phyloP scores from a whole-genome alignment of 1,284 basidiomycete genomes.

The Apiotrichum montevideense region DNA sequence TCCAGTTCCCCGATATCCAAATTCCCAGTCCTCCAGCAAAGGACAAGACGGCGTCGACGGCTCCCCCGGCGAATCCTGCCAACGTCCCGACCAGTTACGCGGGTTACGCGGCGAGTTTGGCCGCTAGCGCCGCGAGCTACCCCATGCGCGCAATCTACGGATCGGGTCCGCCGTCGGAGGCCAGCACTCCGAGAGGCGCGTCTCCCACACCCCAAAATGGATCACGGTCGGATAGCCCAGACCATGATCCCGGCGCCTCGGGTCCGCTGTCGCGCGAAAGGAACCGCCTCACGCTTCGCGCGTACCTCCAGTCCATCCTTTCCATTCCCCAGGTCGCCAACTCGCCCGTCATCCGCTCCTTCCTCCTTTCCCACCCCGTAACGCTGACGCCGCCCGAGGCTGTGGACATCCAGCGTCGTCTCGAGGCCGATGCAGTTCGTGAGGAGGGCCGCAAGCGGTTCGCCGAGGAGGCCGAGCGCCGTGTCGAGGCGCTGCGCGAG shows the following conservation, averaged over 20 bases:
- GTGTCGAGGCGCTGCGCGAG: conserved; percentile 80
- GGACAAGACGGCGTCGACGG: conserved; percentile 65
- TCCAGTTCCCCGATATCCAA: conserved; percentile 69
- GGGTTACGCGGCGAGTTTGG: conserved; percentile 19
- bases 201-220: conserved; percentile 1
- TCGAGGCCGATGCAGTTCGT: conserved; percentile 82
- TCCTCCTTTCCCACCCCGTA: conserved; percentile 74
- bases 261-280: conserved; percentile 74
- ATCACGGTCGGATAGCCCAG: not conserved
- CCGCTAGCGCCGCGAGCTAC: conserved; percentile 33
- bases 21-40: conserved; percentile 78
- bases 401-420: conserved; percentile 69
- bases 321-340: conserved; percentile 68
- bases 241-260: not conserved
- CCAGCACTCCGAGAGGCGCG: conserved; percentile 3
- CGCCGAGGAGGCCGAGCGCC: conserved; percentile 72
- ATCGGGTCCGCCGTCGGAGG: conserved; percentile 30
- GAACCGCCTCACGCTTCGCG: conserved; percentile 88
- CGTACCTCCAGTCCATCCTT: conserved; percentile 79
- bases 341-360: conserved; percentile 77
- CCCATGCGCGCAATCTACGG: conserved; percentile 45
- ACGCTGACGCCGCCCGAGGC: conserved; percentile 65
- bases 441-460: conserved; percentile 84
- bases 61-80: conserved; percentile 17
- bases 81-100: not conserved